These are phyloP conservation scores for Clarireedia hainanense DNA, from an alignment of 2,329 filamentous ascomycete species.

Conservation along the genomic window DNA sequence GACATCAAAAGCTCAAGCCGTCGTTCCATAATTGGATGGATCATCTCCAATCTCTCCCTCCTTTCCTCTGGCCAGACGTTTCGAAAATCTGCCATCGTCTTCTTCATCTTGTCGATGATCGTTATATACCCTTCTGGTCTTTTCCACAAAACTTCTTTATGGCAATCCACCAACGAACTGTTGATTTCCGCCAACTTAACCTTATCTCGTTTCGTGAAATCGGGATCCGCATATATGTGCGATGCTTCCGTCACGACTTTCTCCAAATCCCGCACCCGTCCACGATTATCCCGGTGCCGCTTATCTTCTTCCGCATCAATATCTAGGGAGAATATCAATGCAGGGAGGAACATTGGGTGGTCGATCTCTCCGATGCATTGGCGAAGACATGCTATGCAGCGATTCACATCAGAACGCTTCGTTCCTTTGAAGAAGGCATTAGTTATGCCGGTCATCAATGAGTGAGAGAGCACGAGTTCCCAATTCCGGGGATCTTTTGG, in stretches of 20 bases:
- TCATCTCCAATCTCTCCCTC: not conserved
- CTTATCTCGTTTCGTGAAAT: conserved; percentile 44
- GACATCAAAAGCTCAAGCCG: not conserved
- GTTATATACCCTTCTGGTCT: conserved; percentile 54
- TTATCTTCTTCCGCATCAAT: conserved; percentile 44
- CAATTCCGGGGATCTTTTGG: conserved; percentile 56
- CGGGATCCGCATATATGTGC: conserved; percentile 28
- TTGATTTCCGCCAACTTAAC: conserved; percentile 54
- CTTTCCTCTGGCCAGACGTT: not conserved
- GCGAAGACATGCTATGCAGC: conserved; percentile 42
- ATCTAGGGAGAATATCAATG: conserved; percentile 53
- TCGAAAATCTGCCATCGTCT: conserved; percentile 25
- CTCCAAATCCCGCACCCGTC: conserved; percentile 54
- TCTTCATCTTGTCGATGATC: conserved; percentile 42
- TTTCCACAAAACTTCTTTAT: conserved; percentile 56
- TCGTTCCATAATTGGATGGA: not conserved
- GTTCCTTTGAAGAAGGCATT: conserved; percentile 57
- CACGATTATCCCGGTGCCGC: conserved; percentile 54
- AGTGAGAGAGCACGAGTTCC: conserved; percentile 56
- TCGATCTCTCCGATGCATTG: conserved; percentile 45
- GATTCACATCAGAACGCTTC: conserved; percentile 45
- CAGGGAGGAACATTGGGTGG: conserved; percentile 53
- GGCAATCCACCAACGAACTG: conserved; percentile 56
- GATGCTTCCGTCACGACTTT: conserved; percentile 54
- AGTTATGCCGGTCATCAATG: conserved; percentile 46